phyloP scores from a whole-genome alignment of 495 filamentous ascomycete species.

The Apiosordaria backusii region DNA sequence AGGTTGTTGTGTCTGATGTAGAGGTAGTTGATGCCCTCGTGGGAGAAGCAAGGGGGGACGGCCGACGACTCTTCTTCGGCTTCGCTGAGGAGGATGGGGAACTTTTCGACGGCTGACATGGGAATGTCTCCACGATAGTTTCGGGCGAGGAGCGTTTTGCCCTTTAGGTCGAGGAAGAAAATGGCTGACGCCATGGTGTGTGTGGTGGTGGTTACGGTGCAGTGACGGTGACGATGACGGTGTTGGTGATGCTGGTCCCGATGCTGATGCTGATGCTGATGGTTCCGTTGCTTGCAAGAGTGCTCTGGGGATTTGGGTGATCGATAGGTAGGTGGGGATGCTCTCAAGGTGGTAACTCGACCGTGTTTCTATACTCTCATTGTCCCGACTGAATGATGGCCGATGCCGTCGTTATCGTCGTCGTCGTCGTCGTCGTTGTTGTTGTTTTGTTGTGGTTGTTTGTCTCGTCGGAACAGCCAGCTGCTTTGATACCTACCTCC shows the following conservation, averaged over 20 bases:
- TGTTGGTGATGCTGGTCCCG: neutral
- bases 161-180: conserved; percentile 99
- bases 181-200: conserved; percentile 96
- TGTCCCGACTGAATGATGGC: neutral
- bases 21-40: conserved; percentile 99
- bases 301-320: neutral
- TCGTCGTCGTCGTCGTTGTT: neutral
- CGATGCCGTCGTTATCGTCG: no score
- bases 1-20: conserved; percentile 99
- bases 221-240: neutral
- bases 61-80: conserved; percentile 99
- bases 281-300: neutral
- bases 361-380: neutral
- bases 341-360: neutral
- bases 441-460: neutral
- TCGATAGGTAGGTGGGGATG: neutral
- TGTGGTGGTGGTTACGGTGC: no score
- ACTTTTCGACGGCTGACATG: conserved; percentile 99
- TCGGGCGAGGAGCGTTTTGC: conserved; percentile 98
- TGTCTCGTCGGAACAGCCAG: neutral
- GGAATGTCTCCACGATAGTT: conserved; percentile 99
- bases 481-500: no score
- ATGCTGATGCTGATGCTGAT: neutral
- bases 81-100: conserved; percentile 93
- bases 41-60: conserved; percentile 96